Evolutionary conservation across 2,329 filamentous ascomycete genomes (phyloP).

Genomic region (Xylogone sp.): DNA sequence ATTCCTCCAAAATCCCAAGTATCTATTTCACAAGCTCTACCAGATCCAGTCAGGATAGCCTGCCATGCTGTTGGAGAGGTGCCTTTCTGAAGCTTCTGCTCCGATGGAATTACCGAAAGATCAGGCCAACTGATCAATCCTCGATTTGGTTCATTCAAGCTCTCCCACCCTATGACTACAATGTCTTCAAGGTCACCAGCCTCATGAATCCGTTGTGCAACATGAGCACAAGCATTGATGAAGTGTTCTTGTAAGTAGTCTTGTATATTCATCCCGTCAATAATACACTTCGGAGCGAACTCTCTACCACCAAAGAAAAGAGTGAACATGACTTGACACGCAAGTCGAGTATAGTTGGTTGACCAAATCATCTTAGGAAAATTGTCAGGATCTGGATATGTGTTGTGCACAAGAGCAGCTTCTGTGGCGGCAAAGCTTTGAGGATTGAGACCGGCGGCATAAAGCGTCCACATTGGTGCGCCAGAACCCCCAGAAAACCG

Average conservation of each 20-base stretch:
- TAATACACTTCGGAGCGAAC: slow-evolving; percentile 93
- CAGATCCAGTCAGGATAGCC: slow-evolving; percentile 85
- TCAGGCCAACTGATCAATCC: slow-evolving; percentile 83
- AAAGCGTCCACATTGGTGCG: slow-evolving; percentile 95
- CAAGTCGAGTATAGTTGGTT: slow-evolving; percentile 89
- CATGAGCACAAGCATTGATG: slow-evolving; percentile 71
- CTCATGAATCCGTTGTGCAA: slow-evolving; percentile 82
- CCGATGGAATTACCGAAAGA: slow-evolving; percentile 73
- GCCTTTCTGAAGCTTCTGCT: slow-evolving; percentile 89
- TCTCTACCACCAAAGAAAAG: slow-evolving; percentile 88
- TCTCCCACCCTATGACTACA: slow-evolving; percentile 93
- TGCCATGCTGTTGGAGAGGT: slow-evolving; percentile 95
- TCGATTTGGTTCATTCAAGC: slow-evolving; percentile 89
- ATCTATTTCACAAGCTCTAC: slow-evolving; percentile 82
- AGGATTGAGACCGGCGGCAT: slow-evolving; percentile 89
- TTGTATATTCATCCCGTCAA: slow-evolving; percentile 93
- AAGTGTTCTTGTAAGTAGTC: slow-evolving; percentile 91
- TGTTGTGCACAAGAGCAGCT: slow-evolving; percentile 92
- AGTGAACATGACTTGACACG: slow-evolving; percentile 87
- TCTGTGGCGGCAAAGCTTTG: slow-evolving; percentile 80
- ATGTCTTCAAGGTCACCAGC: slow-evolving; percentile 85
- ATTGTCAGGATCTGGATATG: slow-evolving; percentile 75
- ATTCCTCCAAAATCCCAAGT: slow-evolving; percentile 93
- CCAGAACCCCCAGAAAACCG: slow-evolving; percentile 91
- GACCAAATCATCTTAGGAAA: slow-evolving; percentile 99